A percentile compares a stretch with the other conserved stretches of the same genome.
Conservation (phyloP, 805 yeast species). For the Lachancea nothofagi region DNA sequence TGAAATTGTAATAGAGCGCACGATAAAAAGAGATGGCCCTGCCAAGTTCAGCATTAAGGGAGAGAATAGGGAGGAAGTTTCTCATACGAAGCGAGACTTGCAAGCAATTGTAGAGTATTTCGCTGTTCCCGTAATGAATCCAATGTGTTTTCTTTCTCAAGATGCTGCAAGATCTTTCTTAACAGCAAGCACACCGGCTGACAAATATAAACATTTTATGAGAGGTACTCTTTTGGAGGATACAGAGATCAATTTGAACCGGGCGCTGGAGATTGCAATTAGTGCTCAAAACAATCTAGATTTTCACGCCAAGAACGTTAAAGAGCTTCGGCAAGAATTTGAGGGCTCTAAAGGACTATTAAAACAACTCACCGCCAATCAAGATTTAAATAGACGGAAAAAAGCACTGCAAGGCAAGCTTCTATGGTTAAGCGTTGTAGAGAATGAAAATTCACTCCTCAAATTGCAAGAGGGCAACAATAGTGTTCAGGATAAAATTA, state of each 20-base stretch:
- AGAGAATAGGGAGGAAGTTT: conserved; percentile 45
- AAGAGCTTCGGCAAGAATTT: conserved; percentile 36
- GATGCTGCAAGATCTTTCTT: conserved; percentile 89
- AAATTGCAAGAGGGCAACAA: conserved; percentile 16
- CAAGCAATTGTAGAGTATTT: conserved; percentile 64
- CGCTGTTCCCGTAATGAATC: conserved; percentile 79
- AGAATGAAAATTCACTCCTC: conserved; percentile 17
- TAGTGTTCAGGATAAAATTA: conserved; percentile 17
- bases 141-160: conserved; percentile 88
- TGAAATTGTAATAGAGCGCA: conserved; percentile 64
- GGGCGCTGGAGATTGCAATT: conserved; percentile 34
- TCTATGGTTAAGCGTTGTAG: conserved; percentile 41
- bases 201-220: conserved; percentile 73
- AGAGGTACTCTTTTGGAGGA: conserved; percentile 71
- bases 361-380: conserved; percentile 37
- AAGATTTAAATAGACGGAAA: conserved; percentile 37
- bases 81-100: conserved; percentile 58
- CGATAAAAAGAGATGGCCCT: conserved; percentile 47
- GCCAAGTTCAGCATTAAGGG: conserved; percentile 51
- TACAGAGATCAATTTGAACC: conserved; percentile 48
- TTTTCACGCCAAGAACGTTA: conserved; percentile 36
- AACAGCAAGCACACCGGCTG: conserved; percentile 65
- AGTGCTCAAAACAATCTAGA: conserved; percentile 38
- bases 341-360: conserved; percentile 40
- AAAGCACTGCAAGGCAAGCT: conserved; percentile 42